Conservation (phyloP, 179 eudicot genomes). For the Silene coronaria region DNA sequence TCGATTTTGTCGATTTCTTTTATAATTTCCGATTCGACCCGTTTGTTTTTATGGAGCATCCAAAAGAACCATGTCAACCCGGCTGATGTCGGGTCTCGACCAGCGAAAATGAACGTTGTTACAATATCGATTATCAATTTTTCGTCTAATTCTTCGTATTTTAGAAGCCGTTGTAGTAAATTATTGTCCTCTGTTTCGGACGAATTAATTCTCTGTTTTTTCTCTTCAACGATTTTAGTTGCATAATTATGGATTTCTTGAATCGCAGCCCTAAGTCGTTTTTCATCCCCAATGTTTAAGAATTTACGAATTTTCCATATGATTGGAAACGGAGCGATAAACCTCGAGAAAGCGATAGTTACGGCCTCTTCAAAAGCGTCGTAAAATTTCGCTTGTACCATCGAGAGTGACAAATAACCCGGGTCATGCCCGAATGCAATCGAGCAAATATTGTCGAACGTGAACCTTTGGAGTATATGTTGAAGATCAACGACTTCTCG, state of each 20-base stretch:
- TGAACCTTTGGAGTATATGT: conserved; percentile 47
- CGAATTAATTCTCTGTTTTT: conserved; percentile 24
- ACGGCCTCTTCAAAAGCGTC: conserved; percentile 31
- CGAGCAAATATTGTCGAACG: conserved; percentile 49
- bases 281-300: conserved; percentile 43
- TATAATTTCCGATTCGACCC: conserved; percentile 37
- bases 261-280: conserved; percentile 26
- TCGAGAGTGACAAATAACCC: conserved; percentile 35
- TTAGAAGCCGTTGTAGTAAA: conserved; percentile 44
- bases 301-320: conserved; percentile 39
- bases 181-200: conserved; percentile 11
- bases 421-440: conserved; percentile 68
- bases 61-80: conserved; percentile 68
- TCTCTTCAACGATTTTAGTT: conserved; percentile 24
- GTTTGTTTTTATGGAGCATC: conserved; percentile 33
- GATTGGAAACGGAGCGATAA: conserved; percentile 27
- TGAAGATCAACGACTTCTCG: conserved; percentile 45
- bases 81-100: conserved; percentile 52
- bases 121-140: conserved; percentile 47
- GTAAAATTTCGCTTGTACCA: conserved; percentile 36
- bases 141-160: conserved; percentile 42
- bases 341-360: conserved; percentile 28
- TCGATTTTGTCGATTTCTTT: conserved; percentile 29
- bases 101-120: conserved; percentile 57
- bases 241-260: conserved; percentile 37